Conservation (phyloP, 2,329 filamentous ascomycete genomes). For the Arthrinium puccinioides region DNA sequence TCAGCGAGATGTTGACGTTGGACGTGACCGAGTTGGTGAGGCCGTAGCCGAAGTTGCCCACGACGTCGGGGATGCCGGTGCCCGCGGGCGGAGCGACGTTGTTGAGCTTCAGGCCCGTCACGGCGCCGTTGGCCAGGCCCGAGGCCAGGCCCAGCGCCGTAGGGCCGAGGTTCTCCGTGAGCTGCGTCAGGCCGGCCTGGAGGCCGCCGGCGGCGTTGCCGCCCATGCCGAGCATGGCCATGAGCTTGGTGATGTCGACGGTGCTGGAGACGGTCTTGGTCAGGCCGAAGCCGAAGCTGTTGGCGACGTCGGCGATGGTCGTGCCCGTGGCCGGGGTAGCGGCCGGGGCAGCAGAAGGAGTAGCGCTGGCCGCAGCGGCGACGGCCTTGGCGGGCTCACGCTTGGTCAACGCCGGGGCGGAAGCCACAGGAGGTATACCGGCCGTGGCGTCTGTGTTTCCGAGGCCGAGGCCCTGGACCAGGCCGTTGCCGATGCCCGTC, state of each 20-base stretch:
- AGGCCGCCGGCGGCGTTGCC: too few species aligned
- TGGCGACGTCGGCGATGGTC: slow-evolving; percentile 9
- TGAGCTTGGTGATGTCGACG: slow-evolving; percentile 11
- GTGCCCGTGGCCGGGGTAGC: too few species aligned
- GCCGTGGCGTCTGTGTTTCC: too few species aligned
- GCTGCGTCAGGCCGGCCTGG: too few species aligned
- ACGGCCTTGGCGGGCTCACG: too few species aligned
- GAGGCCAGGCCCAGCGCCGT: neutral
- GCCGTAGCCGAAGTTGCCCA: slow-evolving; percentile 13
- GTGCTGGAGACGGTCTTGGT: slow-evolving; percentile 16
- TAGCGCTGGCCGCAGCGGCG: too few species aligned
- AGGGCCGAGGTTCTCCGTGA: slow-evolving; percentile 8
- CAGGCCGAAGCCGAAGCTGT: slow-evolving; percentile 20
- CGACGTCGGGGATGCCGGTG: slow-evolving; percentile 8
- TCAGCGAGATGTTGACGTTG: slow-evolving; percentile 8
- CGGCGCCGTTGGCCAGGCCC: slow-evolving; percentile 8
- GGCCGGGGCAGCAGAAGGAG: too few species aligned
- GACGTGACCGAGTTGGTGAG: slow-evolving; percentile 11
- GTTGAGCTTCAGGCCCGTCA: slow-evolving; percentile 11
- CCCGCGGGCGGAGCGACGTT: slow-evolving; percentile 4
- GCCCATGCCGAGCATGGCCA: slow-evolving; percentile 3
- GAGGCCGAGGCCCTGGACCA: slow-evolving; percentile 9
- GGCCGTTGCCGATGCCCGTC: slow-evolving; percentile 10
- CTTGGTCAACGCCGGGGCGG: too few species aligned
- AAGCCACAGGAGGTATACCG: too few species aligned